phyloP scores from a whole-genome alignment of 192 early-diverging fungal species.

The Coemansia sp. region DNA sequence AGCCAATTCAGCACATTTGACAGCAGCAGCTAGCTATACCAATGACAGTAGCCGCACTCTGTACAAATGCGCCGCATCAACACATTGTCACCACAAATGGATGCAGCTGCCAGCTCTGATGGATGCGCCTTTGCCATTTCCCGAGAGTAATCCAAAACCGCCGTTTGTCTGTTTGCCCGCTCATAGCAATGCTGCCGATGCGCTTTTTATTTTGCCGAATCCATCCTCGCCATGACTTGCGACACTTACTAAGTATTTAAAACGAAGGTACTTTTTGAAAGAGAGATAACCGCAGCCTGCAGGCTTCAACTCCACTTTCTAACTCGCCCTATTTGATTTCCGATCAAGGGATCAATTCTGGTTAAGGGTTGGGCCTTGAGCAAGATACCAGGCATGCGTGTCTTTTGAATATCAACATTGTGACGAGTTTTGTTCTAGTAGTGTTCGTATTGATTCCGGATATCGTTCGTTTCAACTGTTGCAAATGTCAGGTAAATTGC shows the following conservation, averaged over 20 bases:
- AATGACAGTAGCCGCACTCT: neutral
- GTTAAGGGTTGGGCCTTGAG: neutral
- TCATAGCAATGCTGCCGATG: neutral
- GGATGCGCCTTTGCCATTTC: conserved; percentile 2
- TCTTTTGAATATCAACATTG: too few relatives aligned
- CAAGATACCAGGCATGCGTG: too few relatives aligned
- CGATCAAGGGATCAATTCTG: conserved; percentile 1
- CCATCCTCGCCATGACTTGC: conserved; percentile 14
- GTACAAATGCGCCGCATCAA: neutral
- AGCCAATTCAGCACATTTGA: neutral
- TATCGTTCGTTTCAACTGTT: neutral
- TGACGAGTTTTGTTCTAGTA: neutral
- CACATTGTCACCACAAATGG: neutral
- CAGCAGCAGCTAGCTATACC: neutral
- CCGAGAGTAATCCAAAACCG: neutral
- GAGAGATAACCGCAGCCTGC: neutral
- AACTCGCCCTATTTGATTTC: neutral
- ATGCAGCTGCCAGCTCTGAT: neutral
- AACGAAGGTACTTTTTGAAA: conserved; percentile 20
- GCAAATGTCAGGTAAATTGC: conserved; percentile 11
- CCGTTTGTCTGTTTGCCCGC: neutral
- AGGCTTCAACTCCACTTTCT: neutral
- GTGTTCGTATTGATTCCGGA: neutral
- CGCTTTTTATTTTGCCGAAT: conserved; percentile 11
- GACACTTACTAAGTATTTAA: conserved; percentile 42